phyloP scores from a whole-genome alignment of 1,284 basidiomycete genomes.

The Cryptococcus sp. region DNA sequence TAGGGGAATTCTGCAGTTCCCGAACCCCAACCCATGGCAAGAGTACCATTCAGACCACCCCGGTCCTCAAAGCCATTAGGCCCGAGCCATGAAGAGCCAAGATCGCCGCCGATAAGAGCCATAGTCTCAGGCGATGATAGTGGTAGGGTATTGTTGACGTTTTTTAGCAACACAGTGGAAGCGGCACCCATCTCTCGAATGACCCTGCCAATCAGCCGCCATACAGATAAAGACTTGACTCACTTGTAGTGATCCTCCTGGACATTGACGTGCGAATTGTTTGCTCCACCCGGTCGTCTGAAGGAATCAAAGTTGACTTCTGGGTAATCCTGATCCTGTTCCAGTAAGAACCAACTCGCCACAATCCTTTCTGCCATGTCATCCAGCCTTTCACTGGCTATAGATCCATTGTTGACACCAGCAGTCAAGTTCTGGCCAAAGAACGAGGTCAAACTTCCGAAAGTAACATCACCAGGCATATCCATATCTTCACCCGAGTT shows the following conservation, averaged over 20 bases:
- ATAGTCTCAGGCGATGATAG: constrained; percentile 49
- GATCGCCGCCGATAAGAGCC: constrained; percentile 64
- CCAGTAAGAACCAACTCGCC: constrained; percentile 60
- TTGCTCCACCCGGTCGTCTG: constrained; percentile 12
- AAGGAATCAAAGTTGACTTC: constrained; percentile 43
- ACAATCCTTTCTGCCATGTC: constrained; percentile 63
- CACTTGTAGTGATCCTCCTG: constrained; percentile 64
- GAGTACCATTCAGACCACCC: constrained; percentile 53
- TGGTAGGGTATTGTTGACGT: constrained; percentile 57
- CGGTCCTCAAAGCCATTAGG: constrained; percentile 68
- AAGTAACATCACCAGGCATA: constrained; percentile 62
- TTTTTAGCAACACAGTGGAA: constrained; percentile 70
- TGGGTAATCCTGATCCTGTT: constrained; percentile 60
- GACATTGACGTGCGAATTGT: constrained; percentile 63
- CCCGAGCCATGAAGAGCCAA: constrained; percentile 63
- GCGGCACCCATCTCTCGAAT: constrained; percentile 71
- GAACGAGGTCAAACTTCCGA: constrained; percentile 47
- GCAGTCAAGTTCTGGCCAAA: constrained; percentile 57
- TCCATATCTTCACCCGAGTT: constrained; percentile 61
- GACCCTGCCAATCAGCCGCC: constrained; percentile 34
- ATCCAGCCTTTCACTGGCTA: constrained; percentile 56
- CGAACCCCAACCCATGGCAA: constrained; percentile 80
- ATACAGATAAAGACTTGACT: too few species aligned
- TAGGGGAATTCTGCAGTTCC: constrained; percentile 55
- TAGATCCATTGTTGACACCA: constrained; percentile 56